Base-by-base conservation (phyloP, 768 basidiomycete genomes). In the Boletus huronensis region DNA sequence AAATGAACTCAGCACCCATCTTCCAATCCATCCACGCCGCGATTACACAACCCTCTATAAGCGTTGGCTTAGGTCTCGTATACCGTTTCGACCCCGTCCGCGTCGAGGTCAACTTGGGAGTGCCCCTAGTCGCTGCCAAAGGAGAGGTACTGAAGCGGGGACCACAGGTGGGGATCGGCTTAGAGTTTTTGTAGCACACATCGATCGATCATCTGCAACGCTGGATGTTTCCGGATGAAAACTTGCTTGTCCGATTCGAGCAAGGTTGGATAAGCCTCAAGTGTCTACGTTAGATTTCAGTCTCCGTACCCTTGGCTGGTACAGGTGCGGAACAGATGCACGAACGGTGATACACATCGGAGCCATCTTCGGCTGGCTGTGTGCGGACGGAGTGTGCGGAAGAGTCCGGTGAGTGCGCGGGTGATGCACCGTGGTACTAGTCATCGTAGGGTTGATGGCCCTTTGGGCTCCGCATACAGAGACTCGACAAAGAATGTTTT, bases 31-130 rank as follows among this genome's bases (percentile, higher is more conserved):
- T 61, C 26, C 52, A 55, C 23, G 45, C 50, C 7, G 58, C 59
- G n/a, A 4, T 70, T n/a, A 55, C 62, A 48, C 52, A 53, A 32
- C 51, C 93, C 0, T 89, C 89, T 0, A 72, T 95, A 44, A 88
- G 89, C 3, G 89, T 81, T 1, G 93, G 93, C 7, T 62, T 93
- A 13, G 94, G 93, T 4, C 72, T 97, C 16, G 80, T 95, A 31
- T 95, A 93, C 65, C 78, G 83, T 34, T 85, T 93, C 59, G 87
- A 91, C 55, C 87, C 90, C 5, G 77, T 92, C 19, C 79, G 94
- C n/a, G 77, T 93, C 26, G 94, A 97, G 70, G 75, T 92, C 54
- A 96, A 95, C 69, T 81, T 96, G 58, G 91, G 93, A 7, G 76
- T 96, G 34, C 93, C 93, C 6, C 75, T 97, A 3, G 79, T 86